Evolutionary conservation across 345 rosid species (phyloP).

Genomic region (Eutrema yunnanense): DNA sequence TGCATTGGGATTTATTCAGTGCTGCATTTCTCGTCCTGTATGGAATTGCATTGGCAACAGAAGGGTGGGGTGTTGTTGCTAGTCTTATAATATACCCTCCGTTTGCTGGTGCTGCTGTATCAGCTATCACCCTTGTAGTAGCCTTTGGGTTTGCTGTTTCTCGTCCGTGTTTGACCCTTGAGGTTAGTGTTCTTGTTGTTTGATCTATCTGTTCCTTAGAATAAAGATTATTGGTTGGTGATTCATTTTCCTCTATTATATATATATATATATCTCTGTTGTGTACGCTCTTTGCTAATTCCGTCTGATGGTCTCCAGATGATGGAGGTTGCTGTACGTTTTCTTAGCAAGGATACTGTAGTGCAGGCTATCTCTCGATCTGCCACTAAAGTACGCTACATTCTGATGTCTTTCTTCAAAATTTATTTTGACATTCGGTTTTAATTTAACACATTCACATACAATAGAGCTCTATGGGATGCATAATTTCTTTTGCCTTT

Average conservation of each 20-base stretch:
- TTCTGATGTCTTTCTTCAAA: slow-evolving; percentile 5
- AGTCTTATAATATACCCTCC: slow-evolving; percentile 97
- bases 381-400: slow-evolving; percentile 81
- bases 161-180: slow-evolving; percentile 94
- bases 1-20: slow-evolving; percentile 38
- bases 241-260: background rate
- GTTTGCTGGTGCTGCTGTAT: slow-evolving; percentile 99
- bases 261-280: background rate
- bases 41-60: slow-evolving; percentile 97
- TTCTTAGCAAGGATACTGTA: slow-evolving; percentile 93
- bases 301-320: slow-evolving; percentile 47
- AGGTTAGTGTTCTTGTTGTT: slow-evolving; percentile 46
- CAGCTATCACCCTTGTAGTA: slow-evolving; percentile 93
- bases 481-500: background rate
- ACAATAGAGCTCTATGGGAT: background rate
- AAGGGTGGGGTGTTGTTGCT: slow-evolving; percentile 99
- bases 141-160: slow-evolving; percentile 99
- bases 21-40: slow-evolving; percentile 94
- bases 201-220: background rate
- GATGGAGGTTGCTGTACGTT: slow-evolving; percentile 99
- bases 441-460: background rate
- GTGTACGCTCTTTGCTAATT: slow-evolving; percentile 9
- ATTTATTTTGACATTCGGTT: background rate
- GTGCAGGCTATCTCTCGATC: slow-evolving; percentile 97
- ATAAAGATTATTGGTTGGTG: background rate